Evolutionary conservation across 2,329 filamentous ascomycete species (phyloP), one percentile per base, ranked within the genome.

Genomic region (Alternaria incomplexa): DNA sequence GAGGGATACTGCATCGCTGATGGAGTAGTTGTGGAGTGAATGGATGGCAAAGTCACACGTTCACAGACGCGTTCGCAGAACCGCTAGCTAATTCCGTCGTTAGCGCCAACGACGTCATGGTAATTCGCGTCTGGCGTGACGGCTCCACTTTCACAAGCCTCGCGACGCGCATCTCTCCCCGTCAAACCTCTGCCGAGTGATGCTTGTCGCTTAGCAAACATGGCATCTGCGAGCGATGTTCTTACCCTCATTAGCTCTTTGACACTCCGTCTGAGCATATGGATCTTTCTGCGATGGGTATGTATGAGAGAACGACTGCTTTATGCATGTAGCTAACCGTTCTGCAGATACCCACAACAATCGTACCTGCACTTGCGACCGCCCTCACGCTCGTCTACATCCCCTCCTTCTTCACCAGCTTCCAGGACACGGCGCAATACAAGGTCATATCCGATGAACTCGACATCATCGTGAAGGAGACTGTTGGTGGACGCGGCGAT

Each of bases 311-410:
- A 30, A 30, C 6, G 28, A 13, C 11, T 30, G 36, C 28, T 52
- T 32, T 44, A 43, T 55, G 28, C 22, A 36, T 23, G 20, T 36
- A 50, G 62, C 71, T 68, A 56, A 71, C 30, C 61, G 54, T 23
- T 9, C 47, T 47, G 30, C 51, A 79, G 75, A 77, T 78, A 53
- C 74, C 74, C 25, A 78, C 75, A 10, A 68, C 72, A 69, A 73
- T 78, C 53, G 77, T 79, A n/a, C 83, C 83, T 13, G 76, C 78
- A 11, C 70, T 85, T 11, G 82, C 89, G 4, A 88, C 88, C 60
- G 85, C 90, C 0, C 81, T 91, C 3, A 89, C 91, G 63, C 88
- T 87, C 23, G 79, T 93, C 61, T 93, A 92, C 69, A 75, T 90
- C 0, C 85, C 89, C 0, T 83, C 89, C 0, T 92, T 91, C 78